phyloP scores from a whole-genome alignment of 2,329 filamentous ascomycete genomes.

The Fusarium xyrophilum region DNA sequence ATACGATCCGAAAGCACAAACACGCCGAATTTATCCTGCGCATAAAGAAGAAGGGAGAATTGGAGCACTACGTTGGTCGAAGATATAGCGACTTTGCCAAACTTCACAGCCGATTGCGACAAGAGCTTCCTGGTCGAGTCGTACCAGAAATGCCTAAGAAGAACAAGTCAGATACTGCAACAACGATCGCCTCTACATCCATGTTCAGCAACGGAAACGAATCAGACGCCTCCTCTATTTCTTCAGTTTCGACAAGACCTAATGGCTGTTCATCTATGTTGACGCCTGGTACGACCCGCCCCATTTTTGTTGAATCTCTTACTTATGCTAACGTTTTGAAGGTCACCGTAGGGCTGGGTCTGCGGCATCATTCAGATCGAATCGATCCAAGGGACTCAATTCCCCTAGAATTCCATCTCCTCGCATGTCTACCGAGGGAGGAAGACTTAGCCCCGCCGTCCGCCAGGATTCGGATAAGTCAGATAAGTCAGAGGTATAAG shows the following conservation, averaged over 20 bases:
- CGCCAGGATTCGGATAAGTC: slow-evolving; percentile 35
- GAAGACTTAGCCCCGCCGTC: slow-evolving; percentile 40
- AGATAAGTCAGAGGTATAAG: slow-evolving; percentile 40
- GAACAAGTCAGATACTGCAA: slow-evolving; percentile 80
- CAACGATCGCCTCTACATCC: slow-evolving; percentile 63
- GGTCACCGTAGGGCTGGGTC: slow-evolving; percentile 40
- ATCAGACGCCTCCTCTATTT: slow-evolving; percentile 80
- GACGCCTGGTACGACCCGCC: slow-evolving; percentile 35
- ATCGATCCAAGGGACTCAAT: slow-evolving; percentile 41
- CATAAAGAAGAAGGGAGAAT: slow-evolving; percentile 77
- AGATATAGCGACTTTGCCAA: slow-evolving; percentile 87
- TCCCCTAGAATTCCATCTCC: slow-evolving; percentile 43
- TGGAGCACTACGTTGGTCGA: slow-evolving; percentile 80
- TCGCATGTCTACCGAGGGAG: slow-evolving; percentile 45
- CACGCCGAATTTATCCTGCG: slow-evolving; percentile 93
- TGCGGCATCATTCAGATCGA: slow-evolving; percentile 44
- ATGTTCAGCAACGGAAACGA: slow-evolving; percentile 66
- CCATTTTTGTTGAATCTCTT: not conserved
- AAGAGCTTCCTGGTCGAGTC: slow-evolving; percentile 89
- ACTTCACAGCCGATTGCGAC: slow-evolving; percentile 78
- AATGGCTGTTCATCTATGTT: slow-evolving; percentile 39
- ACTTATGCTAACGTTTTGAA: slow-evolving; percentile 20
- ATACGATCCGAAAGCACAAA: slow-evolving; percentile 87
- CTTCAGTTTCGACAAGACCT: slow-evolving; percentile 74
- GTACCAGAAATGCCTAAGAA: slow-evolving; percentile 87